Base-by-base conservation (phyloP, 83 land plant genomes). In the Isoetes engelmannii region DNA sequence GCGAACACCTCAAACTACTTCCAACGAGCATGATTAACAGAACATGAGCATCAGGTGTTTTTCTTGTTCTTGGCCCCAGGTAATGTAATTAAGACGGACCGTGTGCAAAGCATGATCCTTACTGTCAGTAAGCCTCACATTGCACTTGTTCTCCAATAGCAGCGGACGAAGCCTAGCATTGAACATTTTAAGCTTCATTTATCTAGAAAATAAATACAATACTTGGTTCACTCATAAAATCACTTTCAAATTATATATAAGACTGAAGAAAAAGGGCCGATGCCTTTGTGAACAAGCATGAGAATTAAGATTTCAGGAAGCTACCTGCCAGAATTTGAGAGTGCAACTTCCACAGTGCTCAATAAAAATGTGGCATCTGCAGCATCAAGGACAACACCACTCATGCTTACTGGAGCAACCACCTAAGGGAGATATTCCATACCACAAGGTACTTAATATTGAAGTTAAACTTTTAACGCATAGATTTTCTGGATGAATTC, bases 381-480 rank as follows among this genome's bases (percentile, higher is more conserved):
- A 42, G 89, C 82, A 86, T 94, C 99, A 59, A 94, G 91, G 56
- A 91, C 78, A 48, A 91, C 99, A 55, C 91, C 90, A 76, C 93
- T 94, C 54, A 81, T 82, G 84, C 97, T 94, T 73, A 85, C 71
- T 44, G 99, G 99, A 44, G 99, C 71, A 75, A 91, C 79, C 28
- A 91, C 85, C 99, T 94, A 81, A 10, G 45, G 42, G 10, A 63
- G 4, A 18, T 45, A 17, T 42, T 9, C 65, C 4, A 45, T 50
- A 72, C 37, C 21, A 54, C 37, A 28, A 28, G 37, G 37, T 28
- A 28, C 37, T 28, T 51, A 51, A 3, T 12, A 51, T 51, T 17
- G 17, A 15, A 51, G 1, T 1, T 17, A 51, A 12, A 12, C 13
- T 51, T 51, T 51, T 12, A 12, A 51, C 17, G 17, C 55, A 51